Evolutionary conservation across 306 rosid genomes (phyloP).

Genomic region (Fagus sylvatica): DNA sequence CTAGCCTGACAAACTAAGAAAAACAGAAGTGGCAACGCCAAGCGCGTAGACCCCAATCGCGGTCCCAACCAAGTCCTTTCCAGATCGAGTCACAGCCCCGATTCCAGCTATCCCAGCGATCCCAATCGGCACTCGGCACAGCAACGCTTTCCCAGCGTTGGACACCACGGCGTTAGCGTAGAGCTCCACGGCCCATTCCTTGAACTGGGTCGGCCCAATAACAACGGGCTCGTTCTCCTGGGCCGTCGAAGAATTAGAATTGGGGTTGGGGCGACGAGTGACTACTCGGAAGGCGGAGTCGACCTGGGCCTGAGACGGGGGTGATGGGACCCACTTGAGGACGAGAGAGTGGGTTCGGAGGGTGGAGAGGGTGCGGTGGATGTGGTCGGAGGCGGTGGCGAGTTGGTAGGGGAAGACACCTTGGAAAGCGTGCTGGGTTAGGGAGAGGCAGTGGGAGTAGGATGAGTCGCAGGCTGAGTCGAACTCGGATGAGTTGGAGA

Average conservation of each 20-base stretch:
- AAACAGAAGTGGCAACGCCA: constrained; percentile 59
- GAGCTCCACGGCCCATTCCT: constrained; percentile 64
- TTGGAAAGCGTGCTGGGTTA: constrained; percentile 58
- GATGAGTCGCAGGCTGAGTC: constrained; percentile 62
- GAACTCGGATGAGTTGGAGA: constrained; percentile 49
- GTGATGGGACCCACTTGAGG: constrained; percentile 57
- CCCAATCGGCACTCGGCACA: constrained; percentile 64
- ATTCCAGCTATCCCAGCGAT: constrained; percentile 68
- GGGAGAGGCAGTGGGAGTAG: constrained; percentile 60
- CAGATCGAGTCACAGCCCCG: constrained; percentile 55
- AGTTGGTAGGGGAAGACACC: constrained; percentile 81
- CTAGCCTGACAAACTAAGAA: constrained; percentile 47
- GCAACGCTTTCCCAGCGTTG: constrained; percentile 50
- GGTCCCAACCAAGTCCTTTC: constrained; percentile 47
- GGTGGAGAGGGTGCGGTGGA: constrained; percentile 45
- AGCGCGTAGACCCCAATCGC: constrained; percentile 68
- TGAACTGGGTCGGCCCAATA: constrained; percentile 45
- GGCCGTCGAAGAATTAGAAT: too few species aligned
- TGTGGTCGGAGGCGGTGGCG: constrained; percentile 60
- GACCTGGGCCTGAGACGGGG: constrained; percentile 58
- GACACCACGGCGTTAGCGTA: constrained; percentile 51
- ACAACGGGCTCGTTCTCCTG: too few species aligned
- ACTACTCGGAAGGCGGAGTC: constrained; percentile 63
- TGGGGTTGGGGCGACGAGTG: not conserved
- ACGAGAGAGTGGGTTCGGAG: constrained; percentile 44